phyloP scores from a whole-genome alignment of 1,284 basidiomycete genomes.

The Hymenochaete sp. region DNA sequence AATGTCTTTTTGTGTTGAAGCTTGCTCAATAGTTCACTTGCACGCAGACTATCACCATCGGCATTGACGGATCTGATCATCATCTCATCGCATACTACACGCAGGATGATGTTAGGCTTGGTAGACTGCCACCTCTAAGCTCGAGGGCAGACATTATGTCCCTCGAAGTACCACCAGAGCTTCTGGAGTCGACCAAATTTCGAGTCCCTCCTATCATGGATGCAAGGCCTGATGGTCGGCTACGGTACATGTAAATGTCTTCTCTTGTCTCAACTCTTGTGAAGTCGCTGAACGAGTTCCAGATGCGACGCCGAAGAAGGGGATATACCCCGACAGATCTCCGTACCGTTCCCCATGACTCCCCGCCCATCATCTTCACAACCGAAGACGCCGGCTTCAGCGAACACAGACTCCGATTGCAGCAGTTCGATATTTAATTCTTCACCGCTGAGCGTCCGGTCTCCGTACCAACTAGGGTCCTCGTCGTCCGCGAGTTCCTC shows the following conservation, averaged over 20 bases:
- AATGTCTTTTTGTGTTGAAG: conserved; percentile 1
- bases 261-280: background rate
- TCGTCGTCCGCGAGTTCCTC: conserved; percentile 6
- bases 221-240: conserved; percentile 50
- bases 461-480: background rate
- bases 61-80: conserved; percentile 64
- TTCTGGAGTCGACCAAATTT: conserved; percentile 64
- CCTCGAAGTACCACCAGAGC: conserved; percentile 56
- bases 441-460: background rate
- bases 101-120: conserved; percentile 61
- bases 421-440: background rate
- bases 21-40: conserved; percentile 16
- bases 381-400: background rate
- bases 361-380: background rate
- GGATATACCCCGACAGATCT: conserved; percentile 5
- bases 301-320: conserved; percentile 17
- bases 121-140: conserved; percentile 54
- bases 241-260: conserved; percentile 40
- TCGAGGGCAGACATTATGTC: conserved; percentile 55
- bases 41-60: conserved; percentile 78
- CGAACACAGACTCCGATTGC: background rate
- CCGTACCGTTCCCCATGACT: conserved; percentile 10
- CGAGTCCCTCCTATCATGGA: conserved; percentile 64
- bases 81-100: conserved; percentile 78
- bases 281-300: background rate